Percentiles rank a stretch among this genome's conserved stretches.
These are phyloP conservation scores for Xanthoconium separans DNA, from an alignment of 1,284 basidiomycete species.

Conservation along the genomic window DNA sequence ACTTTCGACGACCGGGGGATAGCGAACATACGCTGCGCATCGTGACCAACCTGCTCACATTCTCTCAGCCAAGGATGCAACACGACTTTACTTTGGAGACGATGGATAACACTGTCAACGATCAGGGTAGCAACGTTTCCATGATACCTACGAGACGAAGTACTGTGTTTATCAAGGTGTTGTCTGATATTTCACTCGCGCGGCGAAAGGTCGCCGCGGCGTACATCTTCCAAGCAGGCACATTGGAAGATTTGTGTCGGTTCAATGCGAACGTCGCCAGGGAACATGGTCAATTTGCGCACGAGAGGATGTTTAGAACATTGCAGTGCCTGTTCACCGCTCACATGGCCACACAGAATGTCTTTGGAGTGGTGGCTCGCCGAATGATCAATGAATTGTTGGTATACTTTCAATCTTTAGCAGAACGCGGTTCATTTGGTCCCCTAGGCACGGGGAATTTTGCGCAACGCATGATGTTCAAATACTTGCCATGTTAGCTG, in stretches of 20 bases:
- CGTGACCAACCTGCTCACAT: slow-evolving; percentile 71
- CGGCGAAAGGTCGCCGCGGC: slow-evolving; percentile 61
- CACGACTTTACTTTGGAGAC: slow-evolving; percentile 36
- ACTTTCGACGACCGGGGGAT: slow-evolving; percentile 45
- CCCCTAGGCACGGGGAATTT: slow-evolving; percentile 61
- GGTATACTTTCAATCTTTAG: slow-evolving; percentile 23
- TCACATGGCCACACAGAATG: slow-evolving; percentile 17
- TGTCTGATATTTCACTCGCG: slow-evolving; percentile 53
- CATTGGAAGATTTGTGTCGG: slow-evolving; percentile 51
- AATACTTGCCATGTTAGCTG: slow-evolving; percentile 77
- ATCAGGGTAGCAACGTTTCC: slow-evolving; percentile 35
- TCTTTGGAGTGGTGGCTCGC: slow-evolving; percentile 30
- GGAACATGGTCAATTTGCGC: slow-evolving; percentile 61
- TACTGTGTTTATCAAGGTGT: slow-evolving; percentile 66
- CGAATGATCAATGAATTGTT: slow-evolving; percentile 46
- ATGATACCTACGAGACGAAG: slow-evolving; percentile 50
- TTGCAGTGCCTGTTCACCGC: slow-evolving; percentile 53
- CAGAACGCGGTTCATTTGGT: slow-evolving; percentile 8
- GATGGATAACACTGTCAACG: slow-evolving; percentile 14
- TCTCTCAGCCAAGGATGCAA: slow-evolving; percentile 48
- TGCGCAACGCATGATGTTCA: slow-evolving; percentile 72
- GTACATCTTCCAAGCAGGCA: slow-evolving; percentile 55
- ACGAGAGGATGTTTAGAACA: slow-evolving; percentile 71
- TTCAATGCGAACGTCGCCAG: slow-evolving; percentile 62
- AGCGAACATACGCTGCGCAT: slow-evolving; percentile 59